These are phyloP conservation scores for Fonsecaea nubica DNA, from an alignment of 2,329 filamentous ascomycete genomes.

Conservation along the genomic window DNA sequence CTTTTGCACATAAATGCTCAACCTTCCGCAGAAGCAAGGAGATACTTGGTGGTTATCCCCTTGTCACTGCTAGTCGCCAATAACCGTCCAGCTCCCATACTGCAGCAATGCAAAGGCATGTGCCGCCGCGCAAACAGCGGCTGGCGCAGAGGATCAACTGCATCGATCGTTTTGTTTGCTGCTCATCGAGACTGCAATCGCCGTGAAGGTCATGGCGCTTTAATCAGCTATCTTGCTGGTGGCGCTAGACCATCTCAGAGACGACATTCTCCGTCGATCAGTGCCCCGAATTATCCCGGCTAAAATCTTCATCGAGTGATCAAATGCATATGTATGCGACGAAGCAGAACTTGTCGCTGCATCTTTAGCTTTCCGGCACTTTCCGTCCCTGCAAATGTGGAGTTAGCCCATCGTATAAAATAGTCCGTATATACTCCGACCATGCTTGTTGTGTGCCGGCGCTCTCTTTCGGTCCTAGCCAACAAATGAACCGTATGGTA, in stretches of 20 bases:
- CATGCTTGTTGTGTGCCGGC: not conserved
- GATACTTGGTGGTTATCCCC: not conserved
- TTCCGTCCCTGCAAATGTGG: constrained; percentile 2
- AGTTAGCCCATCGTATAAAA: not conserved
- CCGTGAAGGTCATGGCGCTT: not conserved
- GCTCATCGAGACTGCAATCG: not conserved
- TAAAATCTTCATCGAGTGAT: constrained; percentile 1
- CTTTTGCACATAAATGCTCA: not conserved
- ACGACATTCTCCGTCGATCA: not conserved
- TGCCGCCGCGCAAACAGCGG: not conserved
- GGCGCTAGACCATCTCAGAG: not conserved
- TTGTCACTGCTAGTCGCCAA: not conserved
- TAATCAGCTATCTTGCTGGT: not conserved
- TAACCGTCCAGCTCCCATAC: not conserved
- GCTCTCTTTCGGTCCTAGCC: not conserved
- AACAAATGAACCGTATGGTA: not conserved
- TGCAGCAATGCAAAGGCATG: not conserved
- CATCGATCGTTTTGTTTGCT: not conserved
- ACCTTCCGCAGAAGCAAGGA: not conserved
- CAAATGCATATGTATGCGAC: constrained; percentile 1
- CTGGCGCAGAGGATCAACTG: not conserved
- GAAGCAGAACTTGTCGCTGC: not conserved
- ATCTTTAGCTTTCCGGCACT: not conserved
- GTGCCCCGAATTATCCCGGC: constrained; percentile 6
- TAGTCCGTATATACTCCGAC: not conserved